Percentiles rank a stretch among this genome's conserved stretches.
These are phyloP conservation scores for Entomortierella chlamydospora DNA, from an alignment of 192 early-diverging fungal genomes.

Conservation along the genomic window DNA sequence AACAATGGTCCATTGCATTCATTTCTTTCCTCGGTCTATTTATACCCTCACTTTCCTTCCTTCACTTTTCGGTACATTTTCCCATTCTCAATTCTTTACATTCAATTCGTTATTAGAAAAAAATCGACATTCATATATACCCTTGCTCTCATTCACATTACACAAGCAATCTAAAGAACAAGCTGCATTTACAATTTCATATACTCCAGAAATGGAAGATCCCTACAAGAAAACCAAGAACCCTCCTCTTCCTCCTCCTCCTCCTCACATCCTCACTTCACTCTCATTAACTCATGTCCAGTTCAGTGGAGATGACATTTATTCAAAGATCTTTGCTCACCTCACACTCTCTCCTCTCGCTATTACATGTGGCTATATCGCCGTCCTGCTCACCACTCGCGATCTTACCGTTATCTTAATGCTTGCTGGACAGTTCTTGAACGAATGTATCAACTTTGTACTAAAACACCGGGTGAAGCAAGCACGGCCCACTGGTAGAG, in stretches of 20 bases:
- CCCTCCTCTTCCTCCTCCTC: neutral
- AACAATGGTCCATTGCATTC: too few relatives aligned
- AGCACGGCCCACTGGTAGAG: slow-evolving; percentile 74
- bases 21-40: too few relatives aligned
- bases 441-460: slow-evolving; percentile 73
- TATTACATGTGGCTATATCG: slow-evolving; percentile 76
- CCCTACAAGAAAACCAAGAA: neutral
- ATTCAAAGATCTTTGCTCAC: slow-evolving; percentile 73
- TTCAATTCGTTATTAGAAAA: too few relatives aligned
- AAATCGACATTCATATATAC: too few relatives aligned
- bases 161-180: too few relatives aligned
- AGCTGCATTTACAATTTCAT: too few relatives aligned
- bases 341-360: slow-evolving; percentile 76
- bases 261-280: slow-evolving; percentile 56
- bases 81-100: too few relatives aligned
- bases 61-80: too few relatives aligned
- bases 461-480: slow-evolving; percentile 72
- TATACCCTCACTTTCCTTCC: too few relatives aligned
- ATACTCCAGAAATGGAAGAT: too few relatives aligned
- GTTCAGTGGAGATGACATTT: slow-evolving; percentile 66
- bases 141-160: too few relatives aligned
- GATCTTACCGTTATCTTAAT: slow-evolving; percentile 70
- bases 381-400: slow-evolving; percentile 70
- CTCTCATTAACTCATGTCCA: slow-evolving; percentile 81
- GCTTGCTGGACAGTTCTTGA: slow-evolving; percentile 75